Evolutionary conservation across 495 filamentous ascomycete species (phyloP), one percentile per base, ranked within the genome.

Genomic region (Astrothelium macrocarpum): DNA sequence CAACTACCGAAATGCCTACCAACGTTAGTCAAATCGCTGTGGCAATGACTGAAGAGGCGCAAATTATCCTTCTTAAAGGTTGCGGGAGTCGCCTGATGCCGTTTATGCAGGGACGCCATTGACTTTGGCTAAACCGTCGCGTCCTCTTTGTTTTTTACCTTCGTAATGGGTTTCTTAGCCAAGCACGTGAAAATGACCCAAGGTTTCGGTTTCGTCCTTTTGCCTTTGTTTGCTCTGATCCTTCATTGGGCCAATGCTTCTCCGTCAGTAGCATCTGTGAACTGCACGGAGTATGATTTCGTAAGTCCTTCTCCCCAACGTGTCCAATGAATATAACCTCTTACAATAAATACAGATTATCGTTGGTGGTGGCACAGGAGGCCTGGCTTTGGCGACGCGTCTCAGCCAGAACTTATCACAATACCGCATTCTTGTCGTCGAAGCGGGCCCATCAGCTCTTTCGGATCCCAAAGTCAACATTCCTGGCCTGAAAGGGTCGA

Each of bases 311-410:
- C 20, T 49, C 10, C n/a, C 45, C 20, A 5, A 18, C 45, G 5
- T 0, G 45, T 49, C 12, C 20, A 1, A 20, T 5, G 11, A 18
- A 5, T 16, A 5, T 18, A 18, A n/a, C 5, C 20, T 56, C 49
- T 56, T 2, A 56, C 43, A 20, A 28, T 9, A 9, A 56, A 56
- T 25, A 65, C 29, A 66, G 60, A 64, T 66, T 32, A 29, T 73
- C 2, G 68, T 73, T 1, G 71, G 71, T 45, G 71, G 71, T 18
- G 71, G 71, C 14, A 71, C 68, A 39, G 71, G 67, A 31, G 71
- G 71, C n/a, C 53, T 71, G 1, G 63, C 68, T 5, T 36, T 73
- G 5, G 65, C 71, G 26, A 36, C 67, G 7, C 67, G 71, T 29
- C 29, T 73, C 5, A 64, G 53, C 29, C 34, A 65, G 26, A 23